These are phyloP conservation scores for Metarhizium brunneum DNA, from an alignment of 2,329 filamentous ascomycete genomes.

Conservation along the genomic window DNA sequence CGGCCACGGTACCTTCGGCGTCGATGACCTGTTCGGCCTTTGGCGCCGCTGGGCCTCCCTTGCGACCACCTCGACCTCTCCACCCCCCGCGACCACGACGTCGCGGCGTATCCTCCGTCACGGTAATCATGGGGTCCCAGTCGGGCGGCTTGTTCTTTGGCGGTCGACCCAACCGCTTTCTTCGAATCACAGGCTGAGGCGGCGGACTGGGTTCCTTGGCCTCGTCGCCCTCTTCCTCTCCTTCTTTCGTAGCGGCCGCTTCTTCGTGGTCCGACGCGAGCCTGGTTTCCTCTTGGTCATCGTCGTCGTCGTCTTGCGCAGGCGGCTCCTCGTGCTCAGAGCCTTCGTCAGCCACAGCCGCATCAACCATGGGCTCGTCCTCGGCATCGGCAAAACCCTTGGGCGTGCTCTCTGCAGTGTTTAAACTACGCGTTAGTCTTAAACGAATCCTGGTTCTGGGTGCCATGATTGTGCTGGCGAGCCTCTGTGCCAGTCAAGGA, in stretches of 20 bases:
- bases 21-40: conserved; percentile 80
- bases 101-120: conserved; percentile 50
- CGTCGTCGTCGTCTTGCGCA: conserved; percentile 16
- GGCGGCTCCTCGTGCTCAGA: conserved; percentile 18
- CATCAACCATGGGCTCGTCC: conserved; percentile 30
- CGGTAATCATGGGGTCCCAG: conserved; percentile 57
- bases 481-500: not conserved
- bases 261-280: conserved; percentile 24
- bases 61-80: conserved; percentile 55
- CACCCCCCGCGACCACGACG: conserved; percentile 63
- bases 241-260: conserved; percentile 36
- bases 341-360: conserved; percentile 11
- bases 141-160: conserved; percentile 77
- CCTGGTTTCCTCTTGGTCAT: conserved; percentile 27
- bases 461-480: conserved; percentile 13
- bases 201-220: conserved; percentile 44
- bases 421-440: conserved; percentile 22
- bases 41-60: conserved; percentile 62
- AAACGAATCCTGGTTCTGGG: conserved; percentile 20
- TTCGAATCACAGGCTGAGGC: conserved; percentile 56
- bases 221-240: conserved; percentile 29
- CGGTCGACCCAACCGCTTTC: conserved; percentile 74
- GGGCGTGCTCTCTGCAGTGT: conserved; percentile 30
- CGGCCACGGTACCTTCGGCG: conserved; percentile 85
- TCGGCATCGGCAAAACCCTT: conserved; percentile 31